Conservation (phyloP, 2,329 filamentous ascomycete species). For the Colletotrichum sojae region DNA sequence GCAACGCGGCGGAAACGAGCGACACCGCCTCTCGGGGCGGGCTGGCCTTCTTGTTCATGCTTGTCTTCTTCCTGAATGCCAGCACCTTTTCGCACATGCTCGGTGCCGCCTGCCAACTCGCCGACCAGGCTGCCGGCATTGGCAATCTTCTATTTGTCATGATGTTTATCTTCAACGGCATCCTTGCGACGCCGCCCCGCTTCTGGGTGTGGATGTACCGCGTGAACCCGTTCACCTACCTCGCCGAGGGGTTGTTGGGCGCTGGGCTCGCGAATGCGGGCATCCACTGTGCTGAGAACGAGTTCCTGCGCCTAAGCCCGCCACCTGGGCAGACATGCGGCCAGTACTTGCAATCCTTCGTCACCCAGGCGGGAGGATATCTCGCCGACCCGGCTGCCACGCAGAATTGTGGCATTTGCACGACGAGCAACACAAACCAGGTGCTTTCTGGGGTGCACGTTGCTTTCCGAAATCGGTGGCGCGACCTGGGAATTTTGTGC, state of each 20-base stretch:
- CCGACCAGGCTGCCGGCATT: conserved; percentile 75
- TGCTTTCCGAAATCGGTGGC: conserved; percentile 66
- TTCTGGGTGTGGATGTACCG: conserved; percentile 88
- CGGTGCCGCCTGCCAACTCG: conserved; percentile 73
- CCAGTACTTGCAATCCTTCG: conserved; percentile 67
- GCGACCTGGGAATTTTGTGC: conserved; percentile 70
- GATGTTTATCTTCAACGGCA: conserved; percentile 78
- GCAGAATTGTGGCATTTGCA: conserved; percentile 28
- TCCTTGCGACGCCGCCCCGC: conserved; percentile 78
- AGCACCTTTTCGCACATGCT: conserved; percentile 77
- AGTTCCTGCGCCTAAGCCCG: conserved; percentile 75
- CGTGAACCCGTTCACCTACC: conserved; percentile 81
- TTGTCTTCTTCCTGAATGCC: conserved; percentile 75
- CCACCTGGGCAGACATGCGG: conserved; percentile 66
- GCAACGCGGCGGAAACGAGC: conserved; percentile 68
- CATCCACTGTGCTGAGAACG: conserved; percentile 74
- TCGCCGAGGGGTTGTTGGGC: conserved; percentile 76
- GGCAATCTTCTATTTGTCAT: conserved; percentile 74
- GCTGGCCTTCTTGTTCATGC: conserved; percentile 74
- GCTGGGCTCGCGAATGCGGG: conserved; percentile 73
- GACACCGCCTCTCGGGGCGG: conserved; percentile 64
- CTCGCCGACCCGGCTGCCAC: conserved; percentile 59
- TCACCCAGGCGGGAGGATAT: conserved; percentile 62
- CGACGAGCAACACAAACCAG: conserved; percentile 32
- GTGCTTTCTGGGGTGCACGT: conserved; percentile 51